A percentile compares a stretch with the other conserved stretches of the same genome.
Conservation (phyloP, 768 basidiomycete genomes). For the Lyophyllum atratum region DNA sequence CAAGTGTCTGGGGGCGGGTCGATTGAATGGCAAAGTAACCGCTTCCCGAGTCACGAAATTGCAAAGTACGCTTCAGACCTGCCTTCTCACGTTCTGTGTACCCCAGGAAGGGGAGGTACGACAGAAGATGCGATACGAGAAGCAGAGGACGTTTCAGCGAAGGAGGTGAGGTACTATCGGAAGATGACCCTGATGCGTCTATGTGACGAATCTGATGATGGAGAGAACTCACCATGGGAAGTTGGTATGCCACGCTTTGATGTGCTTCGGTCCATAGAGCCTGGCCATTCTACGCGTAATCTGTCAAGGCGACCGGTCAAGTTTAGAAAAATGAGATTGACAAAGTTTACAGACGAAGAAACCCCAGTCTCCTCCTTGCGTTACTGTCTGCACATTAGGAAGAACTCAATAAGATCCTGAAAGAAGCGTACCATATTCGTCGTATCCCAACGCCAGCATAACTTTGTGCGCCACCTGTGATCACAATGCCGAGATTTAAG, state of each 20-base stretch:
- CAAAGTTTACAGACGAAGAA: slow-evolving; percentile 24
- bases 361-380: slow-evolving; percentile 55
- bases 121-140: slow-evolving; percentile 27
- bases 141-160: slow-evolving; percentile 23
- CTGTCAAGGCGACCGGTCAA: slow-evolving; percentile 5
- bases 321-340: background rate
- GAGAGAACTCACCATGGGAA: slow-evolving; percentile 27
- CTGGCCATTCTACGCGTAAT: slow-evolving; percentile 29
- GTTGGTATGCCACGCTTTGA: slow-evolving; percentile 57
- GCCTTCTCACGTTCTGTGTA: slow-evolving; percentile 34
- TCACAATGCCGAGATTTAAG: background rate
- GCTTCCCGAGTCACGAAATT: slow-evolving; percentile 26
- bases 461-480: slow-evolving; percentile 46
- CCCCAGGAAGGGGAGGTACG: slow-evolving; percentile 14
- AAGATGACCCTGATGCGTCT: background rate
- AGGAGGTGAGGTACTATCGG: slow-evolving; percentile 19
- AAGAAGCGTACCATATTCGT: slow-evolving; percentile 40
- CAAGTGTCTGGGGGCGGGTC: slow-evolving; percentile 53
- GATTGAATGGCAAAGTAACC: slow-evolving; percentile 46
- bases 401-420: background rate
- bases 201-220: background rate
- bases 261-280: slow-evolving; percentile 35
- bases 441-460: slow-evolving; percentile 49
- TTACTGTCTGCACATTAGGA: slow-evolving; percentile 31
- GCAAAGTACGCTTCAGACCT: slow-evolving; percentile 29